phyloP scores from a whole-genome alignment of 805 yeast species.

The Candida gorgasii region DNA sequence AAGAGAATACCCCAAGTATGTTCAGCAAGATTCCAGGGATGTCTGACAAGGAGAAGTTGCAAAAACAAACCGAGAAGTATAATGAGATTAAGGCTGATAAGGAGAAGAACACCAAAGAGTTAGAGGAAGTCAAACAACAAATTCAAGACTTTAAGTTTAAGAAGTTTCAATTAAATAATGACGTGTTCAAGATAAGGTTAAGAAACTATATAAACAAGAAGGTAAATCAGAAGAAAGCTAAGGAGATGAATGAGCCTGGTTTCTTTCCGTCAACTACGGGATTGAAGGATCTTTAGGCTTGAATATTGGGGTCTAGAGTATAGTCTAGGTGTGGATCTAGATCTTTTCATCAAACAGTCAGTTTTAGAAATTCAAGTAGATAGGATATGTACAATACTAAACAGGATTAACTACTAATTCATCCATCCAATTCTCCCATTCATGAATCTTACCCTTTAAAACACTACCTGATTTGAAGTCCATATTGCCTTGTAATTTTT shows the following conservation, averaged over 20 bases:
- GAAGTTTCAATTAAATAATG: constrained; percentile 39
- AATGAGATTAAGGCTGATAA: constrained; percentile 19
- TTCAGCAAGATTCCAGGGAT: constrained; percentile 31
- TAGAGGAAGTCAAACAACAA: constrained; percentile 18
- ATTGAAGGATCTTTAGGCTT: constrained; percentile 7
- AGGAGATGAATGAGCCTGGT: constrained; percentile 34
- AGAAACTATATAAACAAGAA: constrained; percentile 34
- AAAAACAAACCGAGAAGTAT: constrained; percentile 22
- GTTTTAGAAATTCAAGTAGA: too few relatives aligned
- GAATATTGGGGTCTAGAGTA: too few relatives aligned
- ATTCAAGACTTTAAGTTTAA: constrained; percentile 36
- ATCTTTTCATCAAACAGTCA: too few relatives aligned
- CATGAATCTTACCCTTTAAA: constrained; percentile 49
- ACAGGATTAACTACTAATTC: constrained; percentile 62
- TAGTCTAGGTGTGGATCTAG: too few relatives aligned
- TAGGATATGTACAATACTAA: too few relatives aligned
- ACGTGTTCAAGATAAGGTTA: constrained; percentile 44
- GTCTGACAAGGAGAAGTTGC: constrained; percentile 20
- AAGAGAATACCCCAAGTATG: constrained; percentile 29
- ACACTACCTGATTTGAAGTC: constrained; percentile 76
- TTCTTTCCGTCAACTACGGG: constrained; percentile 40
- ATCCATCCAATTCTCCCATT: constrained; percentile 80
- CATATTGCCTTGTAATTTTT: constrained; percentile 68
- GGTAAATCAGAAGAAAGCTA: constrained; percentile 27
- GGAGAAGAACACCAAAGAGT: constrained; percentile 19